phyloP scores from a whole-genome alignment of 2,329 filamentous ascomycete species.

The Ilyonectria robusta region DNA sequence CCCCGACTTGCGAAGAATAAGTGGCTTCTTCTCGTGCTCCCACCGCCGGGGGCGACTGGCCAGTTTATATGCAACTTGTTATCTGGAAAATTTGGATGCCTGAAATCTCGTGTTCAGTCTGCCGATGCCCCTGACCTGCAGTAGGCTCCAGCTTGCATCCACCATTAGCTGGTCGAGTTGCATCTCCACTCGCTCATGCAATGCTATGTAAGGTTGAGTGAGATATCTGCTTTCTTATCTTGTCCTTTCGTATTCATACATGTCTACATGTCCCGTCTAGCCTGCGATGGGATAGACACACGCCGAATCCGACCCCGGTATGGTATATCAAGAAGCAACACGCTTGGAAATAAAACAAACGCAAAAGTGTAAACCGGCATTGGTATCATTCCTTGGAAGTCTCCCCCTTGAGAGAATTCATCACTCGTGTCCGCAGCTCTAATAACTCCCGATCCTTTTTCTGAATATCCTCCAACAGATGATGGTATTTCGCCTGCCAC shows the following conservation, averaged over 20 bases:
- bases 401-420: slow-evolving; percentile 53
- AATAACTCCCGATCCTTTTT: slow-evolving; percentile 69
- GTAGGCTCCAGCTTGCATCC: slow-evolving; percentile 1
- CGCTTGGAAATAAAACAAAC: slow-evolving; percentile 17
- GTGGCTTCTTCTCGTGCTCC: neutral
- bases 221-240: slow-evolving; percentile 5
- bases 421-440: slow-evolving; percentile 59
- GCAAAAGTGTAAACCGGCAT: slow-evolving; percentile 19
- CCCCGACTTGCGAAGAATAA: slow-evolving; percentile 24
- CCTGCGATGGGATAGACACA: slow-evolving; percentile 11
- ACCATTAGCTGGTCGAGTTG: neutral
- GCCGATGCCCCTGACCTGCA: neutral
- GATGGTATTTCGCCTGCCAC: slow-evolving; percentile 69
- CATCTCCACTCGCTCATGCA: slow-evolving; percentile 7
- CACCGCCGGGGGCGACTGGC: neutral
- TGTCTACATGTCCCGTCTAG: slow-evolving; percentile 13
- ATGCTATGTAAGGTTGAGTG: neutral
- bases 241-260: slow-evolving; percentile 5
- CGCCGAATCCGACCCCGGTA: slow-evolving; percentile 14
- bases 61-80: neutral
- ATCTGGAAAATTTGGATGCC: slow-evolving; percentile 1
- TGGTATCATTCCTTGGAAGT: slow-evolving; percentile 39
- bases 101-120: slow-evolving; percentile 11
- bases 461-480: slow-evolving; percentile 72
- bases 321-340: slow-evolving; percentile 20